These are phyloP conservation scores for Dryas drummondii DNA, from an alignment of 306 rosid genomes.

Conservation along the genomic window DNA sequence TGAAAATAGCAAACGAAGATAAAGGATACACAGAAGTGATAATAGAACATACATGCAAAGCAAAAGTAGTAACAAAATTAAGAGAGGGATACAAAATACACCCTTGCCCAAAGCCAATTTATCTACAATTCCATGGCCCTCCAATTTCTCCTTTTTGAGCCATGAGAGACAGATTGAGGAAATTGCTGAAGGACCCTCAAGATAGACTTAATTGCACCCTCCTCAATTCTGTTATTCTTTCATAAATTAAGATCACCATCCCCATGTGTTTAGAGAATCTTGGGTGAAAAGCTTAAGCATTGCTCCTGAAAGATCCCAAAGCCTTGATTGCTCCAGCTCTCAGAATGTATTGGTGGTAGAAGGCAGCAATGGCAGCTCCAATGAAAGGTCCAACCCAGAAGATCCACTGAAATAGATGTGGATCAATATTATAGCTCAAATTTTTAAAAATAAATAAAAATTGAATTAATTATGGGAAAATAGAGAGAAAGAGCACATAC, in stretches of 20 bases:
- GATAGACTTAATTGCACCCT: slow-evolving; percentile 24
- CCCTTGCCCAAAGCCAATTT: slow-evolving; percentile 41
- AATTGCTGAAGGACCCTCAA: too few relatives aligned
- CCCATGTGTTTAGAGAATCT: background rate
- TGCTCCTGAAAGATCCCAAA: slow-evolving; percentile 95
- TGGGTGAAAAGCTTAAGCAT: slow-evolving; percentile 35
- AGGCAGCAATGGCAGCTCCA: slow-evolving; percentile 84
- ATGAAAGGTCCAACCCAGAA: slow-evolving; percentile 94
- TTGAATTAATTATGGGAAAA: too few relatives aligned
- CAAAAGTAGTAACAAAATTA: background rate
- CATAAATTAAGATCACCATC: slow-evolving; percentile 20
- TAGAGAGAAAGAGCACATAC: slow-evolving; percentile 26
- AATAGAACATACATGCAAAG: slow-evolving; percentile 36
- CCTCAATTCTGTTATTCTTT: slow-evolving; percentile 38
- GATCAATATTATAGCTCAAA: too few relatives aligned
- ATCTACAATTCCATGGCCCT: slow-evolving; percentile 60
- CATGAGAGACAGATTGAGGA: slow-evolving; percentile 19
- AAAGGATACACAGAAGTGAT: slow-evolving; percentile 28
- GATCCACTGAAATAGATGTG: slow-evolving; percentile 60
- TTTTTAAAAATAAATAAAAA: background rate
- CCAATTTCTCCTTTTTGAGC: slow-evolving; percentile 10
- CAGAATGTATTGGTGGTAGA: slow-evolving; percentile 75
- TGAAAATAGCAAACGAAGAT: slow-evolving; percentile 14
- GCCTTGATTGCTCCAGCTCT: slow-evolving; percentile 90
- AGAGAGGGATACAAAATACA: slow-evolving; percentile 45